These are phyloP conservation scores for Coelastrella sp. DNA, from an alignment of 139 green algal species.

Conservation along the genomic window DNA sequence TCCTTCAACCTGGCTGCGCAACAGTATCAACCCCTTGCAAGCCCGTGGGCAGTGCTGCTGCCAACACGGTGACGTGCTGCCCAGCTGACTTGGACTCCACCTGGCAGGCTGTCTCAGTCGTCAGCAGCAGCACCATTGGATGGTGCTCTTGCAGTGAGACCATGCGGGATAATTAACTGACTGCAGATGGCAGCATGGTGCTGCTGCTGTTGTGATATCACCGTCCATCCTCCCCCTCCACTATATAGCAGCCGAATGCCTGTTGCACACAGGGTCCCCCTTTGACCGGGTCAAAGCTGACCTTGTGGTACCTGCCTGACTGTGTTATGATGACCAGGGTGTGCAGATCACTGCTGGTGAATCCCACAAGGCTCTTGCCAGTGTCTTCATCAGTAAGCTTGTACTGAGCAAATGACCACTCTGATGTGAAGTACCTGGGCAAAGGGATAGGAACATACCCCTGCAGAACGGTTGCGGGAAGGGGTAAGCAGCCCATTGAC, in stretches of 20 bases:
- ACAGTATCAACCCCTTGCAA: too few species aligned
- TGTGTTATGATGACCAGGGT: slow-evolving; percentile 62
- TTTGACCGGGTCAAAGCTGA: slow-evolving; percentile 77
- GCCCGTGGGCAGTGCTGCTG: too few species aligned
- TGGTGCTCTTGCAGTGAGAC: too few species aligned
- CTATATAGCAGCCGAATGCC: slow-evolving; percentile 38
- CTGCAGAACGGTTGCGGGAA: slow-evolving; percentile 26
- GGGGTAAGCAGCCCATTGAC: not conserved
- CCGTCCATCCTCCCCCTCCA: not conserved
- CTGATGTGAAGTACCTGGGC: slow-evolving; percentile 88
- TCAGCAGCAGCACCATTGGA: too few species aligned
- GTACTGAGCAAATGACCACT: slow-evolving; percentile 93
- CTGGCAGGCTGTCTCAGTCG: too few species aligned
- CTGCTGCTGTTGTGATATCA: not conserved
- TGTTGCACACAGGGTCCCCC: slow-evolving; percentile 60
- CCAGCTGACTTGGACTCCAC: too few species aligned
- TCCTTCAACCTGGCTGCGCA: too few species aligned
- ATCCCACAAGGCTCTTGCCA: slow-evolving; percentile 29
- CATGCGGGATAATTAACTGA: too few species aligned
- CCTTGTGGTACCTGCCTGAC: slow-evolving; percentile 64
- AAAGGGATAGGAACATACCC: slow-evolving; percentile 70
- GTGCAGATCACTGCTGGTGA: slow-evolving; percentile 28
- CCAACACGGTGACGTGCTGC: too few species aligned
- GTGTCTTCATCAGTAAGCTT: slow-evolving; percentile 52
- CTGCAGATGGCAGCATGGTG: too few species aligned